These are phyloP conservation scores for Apophysomyces ossiformis DNA, from an alignment of 371 early-diverging fungal genomes.

Conservation along the genomic window DNA sequence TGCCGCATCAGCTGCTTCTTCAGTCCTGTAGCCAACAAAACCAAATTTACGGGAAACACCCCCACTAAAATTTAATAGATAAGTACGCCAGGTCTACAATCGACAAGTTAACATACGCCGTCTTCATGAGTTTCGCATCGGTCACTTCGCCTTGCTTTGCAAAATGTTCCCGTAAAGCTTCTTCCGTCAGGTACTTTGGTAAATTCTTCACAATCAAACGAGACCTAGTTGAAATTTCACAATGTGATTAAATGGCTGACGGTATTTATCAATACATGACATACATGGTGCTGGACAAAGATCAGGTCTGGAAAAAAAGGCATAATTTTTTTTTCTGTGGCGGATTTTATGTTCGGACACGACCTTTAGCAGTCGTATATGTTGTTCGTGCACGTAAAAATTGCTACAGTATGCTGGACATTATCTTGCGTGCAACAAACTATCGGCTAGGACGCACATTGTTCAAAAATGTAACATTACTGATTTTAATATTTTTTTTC, in stretches of 20 bases:
- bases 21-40: conserved; percentile 89
- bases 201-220: conserved; percentile 91
- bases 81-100: background rate
- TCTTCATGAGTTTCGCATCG: conserved; percentile 88
- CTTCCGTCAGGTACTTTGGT: conserved; percentile 85
- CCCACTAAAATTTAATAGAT: conserved; percentile 39
- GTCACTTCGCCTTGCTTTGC: conserved; percentile 85
- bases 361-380: no score
- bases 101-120: conserved; percentile 58
- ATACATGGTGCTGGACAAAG: conserved; percentile 2
- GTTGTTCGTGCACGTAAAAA: no score
- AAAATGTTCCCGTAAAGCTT: conserved; percentile 89
- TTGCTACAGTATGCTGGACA: no score
- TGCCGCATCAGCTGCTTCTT: conserved; percentile 84
- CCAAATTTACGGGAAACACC: conserved; percentile 90
- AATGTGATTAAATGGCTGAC: background rate
- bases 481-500: no score
- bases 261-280: conserved; percentile 1
- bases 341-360: no score
- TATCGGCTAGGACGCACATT: no score
- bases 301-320: no score
- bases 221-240: conserved; percentile 41
- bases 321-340: no score
- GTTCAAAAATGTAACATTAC: no score
- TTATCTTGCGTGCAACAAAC: no score